phyloP scores from a whole-genome alignment of 1,284 basidiomycete genomes.

The Apiotrichum brassicae region DNA sequence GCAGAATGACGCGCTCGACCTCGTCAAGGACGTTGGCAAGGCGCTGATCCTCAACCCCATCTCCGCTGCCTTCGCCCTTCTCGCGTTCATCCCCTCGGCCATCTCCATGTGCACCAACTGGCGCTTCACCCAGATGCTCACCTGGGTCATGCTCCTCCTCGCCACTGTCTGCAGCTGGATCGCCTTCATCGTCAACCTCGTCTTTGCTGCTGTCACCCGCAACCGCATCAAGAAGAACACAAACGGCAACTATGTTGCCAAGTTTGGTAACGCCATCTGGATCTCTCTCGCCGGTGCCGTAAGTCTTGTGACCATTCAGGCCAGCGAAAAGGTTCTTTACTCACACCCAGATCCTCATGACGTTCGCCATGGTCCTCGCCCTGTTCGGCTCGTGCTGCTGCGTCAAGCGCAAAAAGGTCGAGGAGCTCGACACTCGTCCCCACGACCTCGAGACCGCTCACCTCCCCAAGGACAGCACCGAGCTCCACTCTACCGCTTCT shows the following conservation, averaged over 20 bases:
- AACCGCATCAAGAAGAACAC: constrained; percentile 4
- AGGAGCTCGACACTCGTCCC: neutral
- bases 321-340: neutral
- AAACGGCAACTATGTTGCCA: constrained; percentile 2
- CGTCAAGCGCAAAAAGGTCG: constrained; percentile 4
- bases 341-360: constrained; percentile 6
- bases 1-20: neutral
- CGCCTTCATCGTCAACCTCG: constrained; percentile 9
- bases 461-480: neutral
- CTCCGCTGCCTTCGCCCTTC: constrained; percentile 4
- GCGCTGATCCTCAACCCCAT: constrained; percentile 10
- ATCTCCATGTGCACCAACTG: constrained; percentile 6
- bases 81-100: constrained; percentile 7
- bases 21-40: constrained; percentile 4
- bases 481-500: neutral
- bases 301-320: too few relatives aligned
- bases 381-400: constrained; percentile 11
- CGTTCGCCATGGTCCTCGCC: constrained; percentile 4
- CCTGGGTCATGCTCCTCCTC: constrained; percentile 6
- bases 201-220: constrained; percentile 4
- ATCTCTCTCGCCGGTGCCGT: constrained; percentile 8
- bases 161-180: constrained; percentile 5
- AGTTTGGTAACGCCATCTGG: constrained; percentile 8
- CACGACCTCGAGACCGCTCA: constrained; percentile 6
- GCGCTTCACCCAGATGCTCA: constrained; percentile 4